Percentiles rank a stretch among this genome's conserved stretches.
These are phyloP conservation scores for Mortierella polycephala DNA, from an alignment of 371 early-diverging fungal species.

Conservation along the genomic window DNA sequence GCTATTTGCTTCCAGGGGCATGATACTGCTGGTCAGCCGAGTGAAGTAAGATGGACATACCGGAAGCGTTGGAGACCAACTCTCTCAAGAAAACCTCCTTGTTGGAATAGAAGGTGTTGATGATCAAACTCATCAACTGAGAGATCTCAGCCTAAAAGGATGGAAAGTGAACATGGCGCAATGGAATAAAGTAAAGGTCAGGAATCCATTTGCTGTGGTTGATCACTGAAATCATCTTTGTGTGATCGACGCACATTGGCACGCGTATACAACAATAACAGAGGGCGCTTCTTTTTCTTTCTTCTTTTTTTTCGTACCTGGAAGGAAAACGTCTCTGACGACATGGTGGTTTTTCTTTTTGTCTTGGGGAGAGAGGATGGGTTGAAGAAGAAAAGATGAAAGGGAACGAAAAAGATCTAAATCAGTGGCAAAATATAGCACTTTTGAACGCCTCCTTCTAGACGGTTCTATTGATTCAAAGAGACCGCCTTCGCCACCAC, in stretches of 20 bases:
- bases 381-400: too few relatives aligned
- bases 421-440: too few relatives aligned
- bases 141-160: constrained; percentile 85
- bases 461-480: too few relatives aligned
- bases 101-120: constrained; percentile 89
- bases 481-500: too few relatives aligned
- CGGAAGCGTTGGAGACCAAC: constrained; percentile 93
- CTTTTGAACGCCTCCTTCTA: too few relatives aligned
- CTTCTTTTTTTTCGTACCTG: constrained; percentile 8
- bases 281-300: not conserved
- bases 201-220: not conserved
- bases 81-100: constrained; percentile 97
- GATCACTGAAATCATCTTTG: too few relatives aligned
- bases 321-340: constrained; percentile 35
- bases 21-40: too few relatives aligned
- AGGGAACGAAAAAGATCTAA: too few relatives aligned
- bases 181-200: not conserved
- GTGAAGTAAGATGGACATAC: constrained; percentile 48
- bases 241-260: too few relatives aligned
- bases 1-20: too few relatives aligned
- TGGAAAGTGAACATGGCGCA: too few relatives aligned
- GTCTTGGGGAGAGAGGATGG: too few relatives aligned
- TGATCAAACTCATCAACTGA: constrained; percentile 94
- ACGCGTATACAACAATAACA: not conserved
- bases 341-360: constrained; percentile 11